phyloP scores from a whole-genome alignment of 2,329 filamentous ascomycete species.

The Coleophoma cylindrospora region DNA sequence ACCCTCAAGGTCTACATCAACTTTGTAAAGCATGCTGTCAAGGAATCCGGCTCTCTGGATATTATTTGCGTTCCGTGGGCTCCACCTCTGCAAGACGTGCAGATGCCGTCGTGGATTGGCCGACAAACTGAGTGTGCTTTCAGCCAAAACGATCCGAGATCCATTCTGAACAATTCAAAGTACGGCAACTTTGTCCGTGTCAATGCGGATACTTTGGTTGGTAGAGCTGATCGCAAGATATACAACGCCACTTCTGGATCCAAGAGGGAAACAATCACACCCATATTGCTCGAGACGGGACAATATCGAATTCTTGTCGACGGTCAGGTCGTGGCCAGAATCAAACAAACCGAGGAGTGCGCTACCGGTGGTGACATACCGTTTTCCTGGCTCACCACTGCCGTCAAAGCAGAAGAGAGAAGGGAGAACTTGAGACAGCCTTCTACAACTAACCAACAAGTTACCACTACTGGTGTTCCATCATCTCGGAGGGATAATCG shows the following conservation, averaged over 20 bases:
- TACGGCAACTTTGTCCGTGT: neutral
- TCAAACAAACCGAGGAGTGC: neutral
- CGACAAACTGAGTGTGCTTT: neutral
- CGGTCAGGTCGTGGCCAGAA: neutral
- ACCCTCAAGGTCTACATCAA: constrained; percentile 9
- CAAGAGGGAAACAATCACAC: neutral
- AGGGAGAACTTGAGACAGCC: neutral
- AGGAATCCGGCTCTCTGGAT: constrained; percentile 12
- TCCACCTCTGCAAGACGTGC: neutral
- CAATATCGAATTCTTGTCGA: neutral
- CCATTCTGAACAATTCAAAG: neutral
- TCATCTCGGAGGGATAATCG: neutral
- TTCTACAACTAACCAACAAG: too few relatives aligned
- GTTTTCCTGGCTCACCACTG: neutral
- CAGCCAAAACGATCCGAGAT: neutral
- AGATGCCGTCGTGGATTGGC: neutral
- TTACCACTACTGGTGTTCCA: neutral
- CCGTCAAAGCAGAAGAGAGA: neutral
- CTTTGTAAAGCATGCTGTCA: constrained; percentile 12
- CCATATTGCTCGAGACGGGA: neutral
- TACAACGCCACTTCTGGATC: neutral
- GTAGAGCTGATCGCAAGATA: neutral
- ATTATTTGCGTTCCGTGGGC: constrained; percentile 22
- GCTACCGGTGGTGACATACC: neutral
- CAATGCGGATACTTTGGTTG: neutral